phyloP scores from a whole-genome alignment of 2,329 filamentous ascomycete species.

The Graphilbum sp. region DNA sequence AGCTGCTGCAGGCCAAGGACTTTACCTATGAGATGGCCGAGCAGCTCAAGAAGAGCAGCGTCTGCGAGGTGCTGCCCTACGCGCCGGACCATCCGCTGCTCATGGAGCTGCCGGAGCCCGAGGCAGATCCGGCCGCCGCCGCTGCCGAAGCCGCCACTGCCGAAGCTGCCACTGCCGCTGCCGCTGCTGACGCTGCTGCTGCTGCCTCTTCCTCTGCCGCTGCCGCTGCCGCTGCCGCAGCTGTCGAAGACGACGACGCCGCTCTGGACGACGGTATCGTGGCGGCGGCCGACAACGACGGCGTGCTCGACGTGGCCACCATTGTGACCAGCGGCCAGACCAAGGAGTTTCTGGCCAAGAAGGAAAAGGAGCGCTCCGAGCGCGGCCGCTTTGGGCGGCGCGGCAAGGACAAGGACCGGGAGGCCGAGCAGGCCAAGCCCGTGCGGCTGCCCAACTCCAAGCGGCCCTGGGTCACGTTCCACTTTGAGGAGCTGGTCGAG shows the following conservation, averaged over 20 bases:
- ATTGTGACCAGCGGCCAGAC: constrained; percentile 73
- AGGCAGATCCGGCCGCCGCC: background rate
- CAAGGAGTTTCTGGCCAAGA: constrained; percentile 66
- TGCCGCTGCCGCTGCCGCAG: constrained; percentile 12
- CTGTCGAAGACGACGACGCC: constrained; percentile 17
- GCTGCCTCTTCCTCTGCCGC: too few relatives aligned
- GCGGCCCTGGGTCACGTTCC: constrained; percentile 50
- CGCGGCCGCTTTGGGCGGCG: constrained; percentile 45
- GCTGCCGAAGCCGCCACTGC: background rate
- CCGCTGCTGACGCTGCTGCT: constrained; percentile 16
- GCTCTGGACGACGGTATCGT: constrained; percentile 23
- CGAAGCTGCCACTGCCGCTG: constrained; percentile 15
- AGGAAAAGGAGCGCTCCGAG: constrained; percentile 63
- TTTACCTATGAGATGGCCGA: constrained; percentile 53
- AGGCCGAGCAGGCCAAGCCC: constrained; percentile 35
- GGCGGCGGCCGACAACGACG: constrained; percentile 36
- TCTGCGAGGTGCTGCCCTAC: constrained; percentile 51
- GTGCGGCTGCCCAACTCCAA: constrained; percentile 55
- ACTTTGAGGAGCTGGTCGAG: constrained; percentile 52
- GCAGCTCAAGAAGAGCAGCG: constrained; percentile 48
- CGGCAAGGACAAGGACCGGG: constrained; percentile 40
- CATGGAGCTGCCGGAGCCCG: constrained; percentile 28
- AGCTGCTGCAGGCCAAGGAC: constrained; percentile 43
- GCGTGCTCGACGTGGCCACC: constrained; percentile 68
- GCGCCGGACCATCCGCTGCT: constrained; percentile 24